These are phyloP conservation scores for Malus hybrid DNA, from an alignment of 331 rosid species.

Conservation along the genomic window DNA sequence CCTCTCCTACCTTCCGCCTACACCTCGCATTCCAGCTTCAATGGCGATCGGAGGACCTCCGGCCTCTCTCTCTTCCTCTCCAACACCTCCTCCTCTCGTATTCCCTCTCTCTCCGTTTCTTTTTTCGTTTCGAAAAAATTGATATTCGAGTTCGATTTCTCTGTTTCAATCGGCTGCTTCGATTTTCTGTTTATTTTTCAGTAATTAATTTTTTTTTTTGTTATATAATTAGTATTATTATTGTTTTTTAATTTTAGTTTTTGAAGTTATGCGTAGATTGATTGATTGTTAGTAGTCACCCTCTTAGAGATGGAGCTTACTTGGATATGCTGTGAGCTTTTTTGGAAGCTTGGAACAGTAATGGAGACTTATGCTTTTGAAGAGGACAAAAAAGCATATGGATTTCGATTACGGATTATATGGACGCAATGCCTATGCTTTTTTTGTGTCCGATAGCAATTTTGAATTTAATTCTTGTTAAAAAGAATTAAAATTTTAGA, in stretches of 20 bases:
- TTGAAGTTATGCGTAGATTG: neutral
- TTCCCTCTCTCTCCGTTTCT: constrained; percentile 20
- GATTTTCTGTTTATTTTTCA: neutral
- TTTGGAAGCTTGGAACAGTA: neutral
- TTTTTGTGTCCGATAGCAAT: neutral
- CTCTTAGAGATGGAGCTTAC: too few relatives aligned
- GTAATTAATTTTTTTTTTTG: too few relatives aligned
- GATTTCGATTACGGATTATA: too few relatives aligned
- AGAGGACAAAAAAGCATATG: too few relatives aligned
- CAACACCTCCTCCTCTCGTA: constrained; percentile 42
- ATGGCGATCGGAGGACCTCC: constrained; percentile 31
- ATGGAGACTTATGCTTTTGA: too few relatives aligned
- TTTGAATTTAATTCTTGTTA: neutral
- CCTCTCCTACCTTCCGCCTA: constrained; percentile 39
- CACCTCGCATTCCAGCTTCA: constrained; percentile 29
- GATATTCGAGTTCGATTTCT: neutral
- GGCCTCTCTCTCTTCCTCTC: constrained; percentile 29
- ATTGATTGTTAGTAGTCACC: neutral
- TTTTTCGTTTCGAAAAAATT: neutral
- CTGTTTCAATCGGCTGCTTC: neutral
- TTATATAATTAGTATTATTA: too few relatives aligned
- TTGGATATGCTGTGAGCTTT: neutral
- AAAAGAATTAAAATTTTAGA: neutral
- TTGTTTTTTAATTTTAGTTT: neutral
- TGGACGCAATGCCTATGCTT: neutral